These are phyloP conservation scores for Suillus alpinus DNA, from an alignment of 768 basidiomycete genomes.

Conservation along the genomic window DNA sequence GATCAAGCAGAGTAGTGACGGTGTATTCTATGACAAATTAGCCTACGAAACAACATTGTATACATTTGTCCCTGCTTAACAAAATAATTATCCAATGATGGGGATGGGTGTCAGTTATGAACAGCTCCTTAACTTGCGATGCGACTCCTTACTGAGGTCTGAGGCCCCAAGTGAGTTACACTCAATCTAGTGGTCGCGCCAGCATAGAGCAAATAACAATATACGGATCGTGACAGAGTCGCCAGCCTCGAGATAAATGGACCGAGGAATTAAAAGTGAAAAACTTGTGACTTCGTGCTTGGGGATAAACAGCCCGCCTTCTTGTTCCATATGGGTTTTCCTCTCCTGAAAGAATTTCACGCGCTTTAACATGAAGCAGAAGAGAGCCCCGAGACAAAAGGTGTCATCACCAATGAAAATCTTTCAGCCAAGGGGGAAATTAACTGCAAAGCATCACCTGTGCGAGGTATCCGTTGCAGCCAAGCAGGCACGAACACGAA, in stretches of 20 bases:
- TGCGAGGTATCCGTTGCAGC: not conserved
- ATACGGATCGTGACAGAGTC: not conserved
- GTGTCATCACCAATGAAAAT: not conserved
- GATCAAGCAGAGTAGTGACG: not conserved
- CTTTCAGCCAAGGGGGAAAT: not conserved
- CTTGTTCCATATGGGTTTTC: not conserved
- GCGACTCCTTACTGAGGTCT: not conserved
- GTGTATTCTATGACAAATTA: not conserved
- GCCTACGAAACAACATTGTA: not conserved
- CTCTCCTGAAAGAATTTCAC: not conserved
- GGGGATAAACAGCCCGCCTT: not conserved
- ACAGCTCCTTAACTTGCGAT: not conserved
- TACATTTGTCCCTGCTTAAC: not conserved
- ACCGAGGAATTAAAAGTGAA: not conserved
- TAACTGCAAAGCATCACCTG: not conserved
- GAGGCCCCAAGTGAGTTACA: not conserved
- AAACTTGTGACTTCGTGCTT: not conserved
- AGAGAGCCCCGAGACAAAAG: not conserved
- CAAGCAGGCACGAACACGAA: not conserved
- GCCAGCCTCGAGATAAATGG: not conserved
- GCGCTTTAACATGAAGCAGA: not conserved
- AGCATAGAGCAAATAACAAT: not conserved
- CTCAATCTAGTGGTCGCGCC: not conserved
- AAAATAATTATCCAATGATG: not conserved
- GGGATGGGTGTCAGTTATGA: too few relatives aligned